Evolutionary conservation across 257 asterid species (phyloP), one percentile per base, ranked within the genome.

Genomic region (Fraxinus excelsior): DNA sequence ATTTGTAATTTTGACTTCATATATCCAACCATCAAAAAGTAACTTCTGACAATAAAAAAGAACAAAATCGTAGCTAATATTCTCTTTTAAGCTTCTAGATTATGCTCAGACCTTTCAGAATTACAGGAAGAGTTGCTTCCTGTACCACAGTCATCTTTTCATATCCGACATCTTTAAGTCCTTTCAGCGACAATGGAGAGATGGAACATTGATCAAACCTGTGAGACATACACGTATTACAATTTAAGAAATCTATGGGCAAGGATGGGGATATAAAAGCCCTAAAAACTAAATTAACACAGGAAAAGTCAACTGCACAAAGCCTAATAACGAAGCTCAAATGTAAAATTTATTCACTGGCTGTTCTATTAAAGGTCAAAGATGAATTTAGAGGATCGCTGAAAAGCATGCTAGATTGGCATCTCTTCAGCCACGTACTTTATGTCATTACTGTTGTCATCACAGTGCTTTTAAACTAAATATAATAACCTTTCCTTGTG

Each of bases 131-230:
- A 16, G 99, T 96, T 77, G 97, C 98, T 74, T 90, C 98, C 85
- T 93, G 98, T 77, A 96, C 99, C 86, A 88, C 74, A 38, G 99
- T 96, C 99, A 96, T 91, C 76, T 79, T 96, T 69, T 88, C 97
- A 74, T 90, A 96, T 76, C 99, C 97, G 81, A 89, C 96, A 84
- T 88, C 94, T 88, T 91, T 93, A 80, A 96, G 85, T 78, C 91
- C 98, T 91, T 91, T 96, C 71, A 91, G 87, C 53, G 98, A 86
- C 81, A 84, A 82, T 4, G 92, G 85, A 73, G 98, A 96, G 78
- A 96, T 77, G 44, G 96, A 62, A 82, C 91, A 96, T 77, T 89
- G 87, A 85, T 96, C 98, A 74, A 96, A 96, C 83, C 98, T 94
- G 90, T 72, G 25, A 46, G 71, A 25, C 35, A 73, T 71, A 67